Evolutionary conservation across 495 filamentous ascomycete genomes (phyloP), one percentile per base, ranked within the genome.

Genomic region (Halenospora varia): DNA sequence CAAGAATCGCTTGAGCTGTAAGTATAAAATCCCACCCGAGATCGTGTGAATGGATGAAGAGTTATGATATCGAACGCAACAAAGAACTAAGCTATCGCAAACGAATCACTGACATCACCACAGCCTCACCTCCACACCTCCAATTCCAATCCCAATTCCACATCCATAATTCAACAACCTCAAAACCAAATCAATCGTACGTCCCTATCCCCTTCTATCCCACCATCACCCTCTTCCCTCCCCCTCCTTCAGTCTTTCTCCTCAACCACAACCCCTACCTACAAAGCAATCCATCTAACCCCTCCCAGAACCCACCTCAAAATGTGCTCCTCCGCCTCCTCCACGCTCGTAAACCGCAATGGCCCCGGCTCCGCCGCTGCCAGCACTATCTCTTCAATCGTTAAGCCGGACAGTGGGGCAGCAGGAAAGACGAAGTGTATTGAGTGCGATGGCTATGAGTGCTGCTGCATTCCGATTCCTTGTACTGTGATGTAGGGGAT

Each of bases 381-480:
- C 19, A 73, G 69, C 11, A 74, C 68, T 19, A 67, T 74, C 57
- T 67, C 65, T 51, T 71, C 65, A 45, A 73, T 78, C 65, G 65
- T 76, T 48, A 77, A 75, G 56, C 69, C 69, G 1, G 68, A 66
- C 13, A 62, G 64, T 25, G 66, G 65, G 8, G 51, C 53, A 6
- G 62, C 66, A 9, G 72, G 67, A n/a, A 70, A 73, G 69, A 75
- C 72, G 2, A 68, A 68, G 19, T 77, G 75, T 55, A 62, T 77
- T 22, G 72, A 75, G 54, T 78, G 75, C 48, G 74, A 68, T 42
- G 74, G 66, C 24, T 73, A 68, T 52, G 72, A 75, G 23, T 78
- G 75, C 61, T 78, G 74, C 64, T 77, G 75, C 56, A 73, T 74
- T 53, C 73, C 74, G 3, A 69, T 71, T 54, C 68, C 68, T 51